Evolutionary conservation across 768 basidiomycete species (phyloP).

Genomic region (Pholiota molesta): DNA sequence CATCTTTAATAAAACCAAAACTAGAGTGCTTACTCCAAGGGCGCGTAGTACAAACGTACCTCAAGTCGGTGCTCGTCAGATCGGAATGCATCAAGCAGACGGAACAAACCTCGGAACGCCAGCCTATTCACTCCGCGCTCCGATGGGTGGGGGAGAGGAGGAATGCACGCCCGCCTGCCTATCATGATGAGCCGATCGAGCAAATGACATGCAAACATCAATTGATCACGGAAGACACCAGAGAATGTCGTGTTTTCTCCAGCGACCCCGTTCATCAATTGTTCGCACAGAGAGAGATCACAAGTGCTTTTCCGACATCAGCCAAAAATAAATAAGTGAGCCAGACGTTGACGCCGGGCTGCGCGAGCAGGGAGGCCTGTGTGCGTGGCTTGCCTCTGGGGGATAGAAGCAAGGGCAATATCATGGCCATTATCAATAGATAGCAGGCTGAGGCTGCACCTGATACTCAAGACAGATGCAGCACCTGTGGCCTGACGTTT

Average conservation of each 20-base stretch:
- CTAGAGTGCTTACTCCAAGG: too few species aligned
- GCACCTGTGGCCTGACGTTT: not conserved
- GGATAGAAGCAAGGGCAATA: not conserved
- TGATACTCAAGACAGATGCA: not conserved
- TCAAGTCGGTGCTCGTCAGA: not conserved
- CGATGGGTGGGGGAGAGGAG: not conserved
- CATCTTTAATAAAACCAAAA: too few species aligned
- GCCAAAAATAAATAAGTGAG: not conserved
- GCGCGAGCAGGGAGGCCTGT: not conserved
- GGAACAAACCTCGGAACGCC: not conserved
- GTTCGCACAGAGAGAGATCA: not conserved
- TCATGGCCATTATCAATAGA: not conserved
- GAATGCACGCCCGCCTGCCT: not conserved
- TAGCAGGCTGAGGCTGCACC: not conserved
- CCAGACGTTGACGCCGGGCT: not conserved
- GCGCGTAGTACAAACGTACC: too few species aligned
- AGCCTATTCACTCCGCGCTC: not conserved
- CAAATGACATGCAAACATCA: not conserved
- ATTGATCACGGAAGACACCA: not conserved
- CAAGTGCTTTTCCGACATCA: constrained; percentile 1
- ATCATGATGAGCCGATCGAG: not conserved
- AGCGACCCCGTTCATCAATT: not conserved
- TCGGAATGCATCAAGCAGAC: not conserved
- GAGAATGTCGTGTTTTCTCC: not conserved
- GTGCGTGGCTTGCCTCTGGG: not conserved